phyloP scores from a whole-genome alignment of 345 rosid species.

The Euphorbia tirucalli region DNA sequence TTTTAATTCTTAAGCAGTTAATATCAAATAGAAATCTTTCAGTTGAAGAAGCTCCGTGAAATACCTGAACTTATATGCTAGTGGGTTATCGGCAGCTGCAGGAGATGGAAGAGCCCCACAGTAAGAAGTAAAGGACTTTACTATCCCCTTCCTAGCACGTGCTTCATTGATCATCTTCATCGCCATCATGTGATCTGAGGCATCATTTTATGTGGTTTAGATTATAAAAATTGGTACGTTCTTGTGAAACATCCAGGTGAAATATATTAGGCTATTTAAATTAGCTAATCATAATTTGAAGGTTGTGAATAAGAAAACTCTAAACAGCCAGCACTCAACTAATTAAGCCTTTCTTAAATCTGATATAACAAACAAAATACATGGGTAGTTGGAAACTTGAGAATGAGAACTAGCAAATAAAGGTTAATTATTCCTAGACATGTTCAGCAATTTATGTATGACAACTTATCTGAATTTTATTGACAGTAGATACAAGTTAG shows the following conservation, averaged over 20 bases:
- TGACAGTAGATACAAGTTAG: background rate
- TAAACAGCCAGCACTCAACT: background rate
- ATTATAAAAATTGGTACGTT: background rate
- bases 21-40: background rate
- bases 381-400: no score
- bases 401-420: no score
- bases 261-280: background rate
- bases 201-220: background rate
- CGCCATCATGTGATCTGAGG: conserved; percentile 96
- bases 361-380: no score
- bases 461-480: background rate
- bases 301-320: background rate
- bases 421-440: no score
- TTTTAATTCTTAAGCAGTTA: background rate
- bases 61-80: conserved; percentile 92
- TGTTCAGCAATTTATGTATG: no score
- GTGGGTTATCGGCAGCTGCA: conserved; percentile 89
- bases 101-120: conserved; percentile 99
- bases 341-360: background rate
- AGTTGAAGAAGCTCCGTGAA: conserved; percentile 3
- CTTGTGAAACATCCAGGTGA: background rate
- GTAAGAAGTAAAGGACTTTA: conserved; percentile 82
- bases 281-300: background rate
- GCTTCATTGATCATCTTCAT: conserved; percentile 90
- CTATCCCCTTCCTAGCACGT: conserved; percentile 55